Evolutionary conservation across 768 basidiomycete species (phyloP), one percentile per base, ranked within the genome.

Genomic region (Boletus subparvulus): DNA sequence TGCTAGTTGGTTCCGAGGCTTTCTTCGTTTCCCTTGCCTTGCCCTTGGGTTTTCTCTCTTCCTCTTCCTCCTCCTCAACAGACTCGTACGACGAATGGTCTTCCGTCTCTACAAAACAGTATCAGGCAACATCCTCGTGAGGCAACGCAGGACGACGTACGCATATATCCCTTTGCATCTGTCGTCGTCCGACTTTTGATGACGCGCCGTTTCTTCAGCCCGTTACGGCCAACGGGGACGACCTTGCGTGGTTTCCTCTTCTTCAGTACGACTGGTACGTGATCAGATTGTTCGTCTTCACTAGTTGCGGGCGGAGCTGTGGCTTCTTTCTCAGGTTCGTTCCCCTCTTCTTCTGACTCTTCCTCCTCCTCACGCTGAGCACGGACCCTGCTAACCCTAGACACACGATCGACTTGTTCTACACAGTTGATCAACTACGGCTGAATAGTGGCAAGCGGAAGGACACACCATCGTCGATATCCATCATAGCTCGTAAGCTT

Each of bases 11-110:
- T 16, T 65, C 56, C 1, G 21, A 24, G n/a, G 16, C 30, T 44
- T 62, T 62, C 58, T 72, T 65, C 44, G 56, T 61, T 51, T 55
- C 60, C 37, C 37, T 68, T 17, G 6, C 57, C 53, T 54, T 64
- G n/a, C 39, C 39, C 17, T 53, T 64, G 14, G 52, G 50, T 41
- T 67, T 74, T 12, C 59, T 54, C 57, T 60, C 56, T 33, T 60
- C 56, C 28, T 69, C 77, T 3, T 70, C 74, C 14, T 72, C 83
- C 30, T 85, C 79, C 54, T 84, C 87, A 9, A 87, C 87, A 10
- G 89, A 90, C 71, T 93, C 90, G 65, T 89, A 92, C 17, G 83
- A 83, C 8, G 88, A 88, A 66, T 89, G 88, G 66, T 92, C 91
- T 66, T 90, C 86, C 37, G 80, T 86, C 16, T 82, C 91, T 92